These are phyloP conservation scores for Aspergillus persii DNA, from an alignment of 2,329 filamentous ascomycete genomes.

Conservation along the genomic window DNA sequence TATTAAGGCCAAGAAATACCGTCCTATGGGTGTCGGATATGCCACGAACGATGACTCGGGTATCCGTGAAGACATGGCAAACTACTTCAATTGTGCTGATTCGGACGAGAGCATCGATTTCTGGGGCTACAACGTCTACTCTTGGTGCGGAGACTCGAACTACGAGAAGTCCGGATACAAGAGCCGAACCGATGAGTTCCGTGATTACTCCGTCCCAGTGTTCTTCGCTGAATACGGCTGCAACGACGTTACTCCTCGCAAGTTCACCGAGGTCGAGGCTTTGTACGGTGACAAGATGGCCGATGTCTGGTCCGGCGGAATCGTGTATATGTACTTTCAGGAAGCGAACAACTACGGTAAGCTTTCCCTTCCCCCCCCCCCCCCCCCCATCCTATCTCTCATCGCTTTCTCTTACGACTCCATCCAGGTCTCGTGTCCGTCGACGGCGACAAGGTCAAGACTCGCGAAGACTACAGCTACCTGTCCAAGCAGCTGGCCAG, in stretches of 20 bases:
- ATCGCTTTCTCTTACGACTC: conserved; percentile 3
- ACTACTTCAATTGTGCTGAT: conserved; percentile 88
- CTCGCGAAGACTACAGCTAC: conserved; percentile 69
- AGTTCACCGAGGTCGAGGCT: conserved; percentile 78
- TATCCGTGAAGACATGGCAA: conserved; percentile 75
- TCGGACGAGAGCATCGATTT: conserved; percentile 76
- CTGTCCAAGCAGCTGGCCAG: conserved; percentile 67
- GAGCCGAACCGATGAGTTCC: conserved; percentile 78
- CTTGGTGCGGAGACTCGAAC: conserved; percentile 85
- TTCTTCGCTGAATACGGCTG: conserved; percentile 99
- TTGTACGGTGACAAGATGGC: conserved; percentile 81
- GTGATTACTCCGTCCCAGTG: conserved; percentile 81
- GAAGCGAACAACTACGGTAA: conserved; percentile 81
- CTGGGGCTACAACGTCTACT: conserved; percentile 99
- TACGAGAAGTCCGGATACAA: conserved; percentile 75
- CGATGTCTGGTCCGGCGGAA: conserved; percentile 83
- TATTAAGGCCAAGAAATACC: conserved; percentile 74
- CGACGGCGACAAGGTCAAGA: conserved; percentile 60
- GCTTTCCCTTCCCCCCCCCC: conserved; percentile 19
- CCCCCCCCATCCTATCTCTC: not conserved
- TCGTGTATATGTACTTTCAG: conserved; percentile 97
- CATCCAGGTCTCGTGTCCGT: conserved; percentile 54
- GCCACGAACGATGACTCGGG: conserved; percentile 86
- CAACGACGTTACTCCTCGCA: conserved; percentile 70
- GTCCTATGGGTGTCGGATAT: conserved; percentile 83